Conservation (phyloP, 2,329 filamentous ascomycete species). For the Colletotrichum theobromicola region DNA sequence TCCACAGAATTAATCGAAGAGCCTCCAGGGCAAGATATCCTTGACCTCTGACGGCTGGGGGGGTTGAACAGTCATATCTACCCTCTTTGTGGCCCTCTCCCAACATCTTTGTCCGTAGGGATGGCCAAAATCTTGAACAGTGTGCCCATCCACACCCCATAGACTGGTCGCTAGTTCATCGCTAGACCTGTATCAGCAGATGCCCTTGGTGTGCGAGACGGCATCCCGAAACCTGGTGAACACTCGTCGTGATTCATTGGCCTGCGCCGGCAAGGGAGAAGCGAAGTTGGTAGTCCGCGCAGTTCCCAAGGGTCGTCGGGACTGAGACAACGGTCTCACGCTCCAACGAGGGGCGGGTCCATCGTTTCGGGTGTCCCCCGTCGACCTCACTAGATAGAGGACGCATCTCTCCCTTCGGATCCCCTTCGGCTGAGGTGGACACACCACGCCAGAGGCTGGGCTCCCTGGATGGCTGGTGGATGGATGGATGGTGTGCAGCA, state of each 20-base stretch:
- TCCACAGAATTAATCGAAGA: background rate
- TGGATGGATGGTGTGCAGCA: background rate
- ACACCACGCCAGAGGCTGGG: slow-evolving; percentile 9
- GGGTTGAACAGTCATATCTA: background rate
- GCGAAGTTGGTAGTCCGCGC: background rate
- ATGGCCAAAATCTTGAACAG: background rate
- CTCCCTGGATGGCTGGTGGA: slow-evolving; percentile 10
- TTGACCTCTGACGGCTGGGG: background rate
- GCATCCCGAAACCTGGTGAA: background rate
- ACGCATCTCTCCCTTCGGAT: background rate
- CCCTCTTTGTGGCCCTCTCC: background rate
- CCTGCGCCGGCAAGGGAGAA: slow-evolving; percentile 7
- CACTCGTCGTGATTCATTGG: slow-evolving; percentile 10
- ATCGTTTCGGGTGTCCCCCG: background rate
- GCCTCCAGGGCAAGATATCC: background rate
- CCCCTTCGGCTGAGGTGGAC: slow-evolving; percentile 1
- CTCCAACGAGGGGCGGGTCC: slow-evolving; percentile 7
- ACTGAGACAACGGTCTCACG: slow-evolving; percentile 14
- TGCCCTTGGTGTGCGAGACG: slow-evolving; percentile 10
- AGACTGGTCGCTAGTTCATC: slow-evolving; percentile 10
- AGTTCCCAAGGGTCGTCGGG: background rate
- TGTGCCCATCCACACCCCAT: background rate
- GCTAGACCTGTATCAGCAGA: slow-evolving; percentile 7
- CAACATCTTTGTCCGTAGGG: slow-evolving; percentile 1
- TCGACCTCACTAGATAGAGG: background rate